Conservation (phyloP, 306 rosid species). For the Pterocarpus santalinus region DNA sequence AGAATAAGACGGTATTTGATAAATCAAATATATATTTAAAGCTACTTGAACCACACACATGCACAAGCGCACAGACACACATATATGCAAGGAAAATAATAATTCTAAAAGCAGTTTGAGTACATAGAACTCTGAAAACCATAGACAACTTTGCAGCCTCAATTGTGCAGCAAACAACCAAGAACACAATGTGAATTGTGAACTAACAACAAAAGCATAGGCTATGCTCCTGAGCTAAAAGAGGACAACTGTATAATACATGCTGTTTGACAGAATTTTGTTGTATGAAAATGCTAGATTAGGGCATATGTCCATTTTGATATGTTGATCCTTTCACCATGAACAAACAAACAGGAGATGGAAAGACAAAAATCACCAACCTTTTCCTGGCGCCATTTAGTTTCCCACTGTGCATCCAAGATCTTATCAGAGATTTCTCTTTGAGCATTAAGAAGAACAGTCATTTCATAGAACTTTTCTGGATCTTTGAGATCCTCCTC, state of each 20-base stretch:
- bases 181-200: constrained; percentile 7
- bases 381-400: constrained; percentile 94
- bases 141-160: constrained; percentile 9
- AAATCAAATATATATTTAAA: background rate
- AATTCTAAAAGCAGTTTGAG: constrained; percentile 21
- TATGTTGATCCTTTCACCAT: constrained; percentile 15
- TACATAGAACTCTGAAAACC: constrained; percentile 6
- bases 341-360: constrained; percentile 30
- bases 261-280: constrained; percentile 31
- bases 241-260: background rate
- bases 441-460: constrained; percentile 94
- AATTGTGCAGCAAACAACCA: constrained; percentile 14
- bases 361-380: constrained; percentile 53
- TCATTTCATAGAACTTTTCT: constrained; percentile 85
- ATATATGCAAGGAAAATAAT: background rate
- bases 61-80: background rate
- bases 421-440: constrained; percentile 91
- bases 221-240: constrained; percentile 11
- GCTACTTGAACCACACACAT: background rate
- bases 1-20: background rate
- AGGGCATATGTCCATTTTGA: constrained; percentile 21
- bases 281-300: constrained; percentile 33
- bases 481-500: constrained; percentile 90
- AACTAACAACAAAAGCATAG: constrained; percentile 10
- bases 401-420: constrained; percentile 92